Evolutionary conservation across 2,329 filamentous ascomycete genomes (phyloP).

Genomic region (Ciborinia camelliae): DNA sequence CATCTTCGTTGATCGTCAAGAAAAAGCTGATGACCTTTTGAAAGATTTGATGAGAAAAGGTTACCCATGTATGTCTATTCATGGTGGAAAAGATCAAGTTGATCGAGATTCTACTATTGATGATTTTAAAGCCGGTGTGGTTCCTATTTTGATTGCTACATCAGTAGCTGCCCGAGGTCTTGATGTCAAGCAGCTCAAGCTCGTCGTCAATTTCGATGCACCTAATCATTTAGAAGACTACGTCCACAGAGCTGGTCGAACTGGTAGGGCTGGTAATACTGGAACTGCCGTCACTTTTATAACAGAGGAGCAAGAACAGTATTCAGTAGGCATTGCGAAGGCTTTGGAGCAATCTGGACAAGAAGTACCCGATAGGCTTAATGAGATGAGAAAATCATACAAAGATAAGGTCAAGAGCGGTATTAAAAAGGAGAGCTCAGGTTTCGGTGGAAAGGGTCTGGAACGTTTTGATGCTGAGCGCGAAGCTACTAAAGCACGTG

Average conservation of each 20-base stretch:
- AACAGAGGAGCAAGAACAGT: constrained; percentile 87
- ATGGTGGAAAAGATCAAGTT: constrained; percentile 89
- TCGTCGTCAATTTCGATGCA: constrained; percentile 93
- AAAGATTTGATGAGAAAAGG: constrained; percentile 78
- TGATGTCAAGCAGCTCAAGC: constrained; percentile 92
- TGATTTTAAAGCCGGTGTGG: constrained; percentile 88
- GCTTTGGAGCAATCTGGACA: constrained; percentile 83
- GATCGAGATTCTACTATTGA: constrained; percentile 89
- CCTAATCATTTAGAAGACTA: constrained; percentile 96
- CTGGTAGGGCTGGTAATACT: constrained; percentile 88
- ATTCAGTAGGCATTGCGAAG: constrained; percentile 84
- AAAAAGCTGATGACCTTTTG: constrained; percentile 78
- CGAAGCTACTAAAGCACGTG: constrained; percentile 78
- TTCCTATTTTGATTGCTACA: constrained; percentile 88
- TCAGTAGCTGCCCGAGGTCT: constrained; percentile 92
- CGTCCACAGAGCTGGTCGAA: constrained; percentile 89
- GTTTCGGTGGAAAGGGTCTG: constrained; percentile 92
- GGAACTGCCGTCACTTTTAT: constrained; percentile 94
- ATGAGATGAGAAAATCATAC: constrained; percentile 68
- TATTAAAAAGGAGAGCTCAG: constrained; percentile 83
- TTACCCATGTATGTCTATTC: constrained; percentile 89
- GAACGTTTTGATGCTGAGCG: constrained; percentile 89
- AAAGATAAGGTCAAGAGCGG: constrained; percentile 88
- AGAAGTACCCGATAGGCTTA: constrained; percentile 67
- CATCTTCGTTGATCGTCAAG: constrained; percentile 89